Conservation (phyloP, 2,329 filamentous ascomycete genomes). For the Cryphonectria radicalis region DNA sequence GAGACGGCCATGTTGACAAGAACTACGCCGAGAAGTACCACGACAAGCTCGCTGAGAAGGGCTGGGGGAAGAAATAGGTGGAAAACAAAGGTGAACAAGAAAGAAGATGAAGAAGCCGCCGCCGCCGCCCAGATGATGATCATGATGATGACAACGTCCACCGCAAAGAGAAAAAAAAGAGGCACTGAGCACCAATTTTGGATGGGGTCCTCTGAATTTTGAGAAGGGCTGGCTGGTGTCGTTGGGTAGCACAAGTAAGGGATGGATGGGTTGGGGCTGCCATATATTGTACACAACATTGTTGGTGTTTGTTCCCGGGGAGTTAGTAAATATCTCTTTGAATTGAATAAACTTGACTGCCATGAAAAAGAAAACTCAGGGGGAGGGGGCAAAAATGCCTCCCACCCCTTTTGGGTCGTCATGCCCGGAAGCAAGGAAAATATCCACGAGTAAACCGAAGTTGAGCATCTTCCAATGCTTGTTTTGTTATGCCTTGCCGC, state of each 20-base stretch:
- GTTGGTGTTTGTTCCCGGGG: conserved; percentile 6
- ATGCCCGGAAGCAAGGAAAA: neutral
- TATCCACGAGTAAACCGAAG: conserved; percentile 3
- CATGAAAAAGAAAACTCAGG: conserved; percentile 12
- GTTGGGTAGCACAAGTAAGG: neutral
- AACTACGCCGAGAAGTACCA: conserved; percentile 65
- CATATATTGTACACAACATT: neutral
- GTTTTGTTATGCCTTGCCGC: neutral
- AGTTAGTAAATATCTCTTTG: conserved; percentile 2
- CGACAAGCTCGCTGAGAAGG: conserved; percentile 61
- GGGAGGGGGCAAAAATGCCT: too few species aligned
- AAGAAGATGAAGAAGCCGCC: too few species aligned
- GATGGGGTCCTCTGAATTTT: neutral
- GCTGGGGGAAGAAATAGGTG: conserved; percentile 42
- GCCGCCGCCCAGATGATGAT: neutral
- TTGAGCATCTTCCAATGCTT: conserved; percentile 1
- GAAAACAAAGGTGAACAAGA: neutral
- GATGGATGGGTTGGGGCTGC: neutral
- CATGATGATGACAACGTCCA: neutral
- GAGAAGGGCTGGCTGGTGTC: neutral
- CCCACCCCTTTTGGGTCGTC: neutral
- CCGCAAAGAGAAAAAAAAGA: conserved; percentile 15
- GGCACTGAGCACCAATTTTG: conserved; percentile 3
- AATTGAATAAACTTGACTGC: conserved; percentile 24
- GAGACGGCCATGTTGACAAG: conserved; percentile 66